A percentile compares a stretch with the other conserved stretches of the same genome.
Conservation (phyloP, 352 stramenopile species). For the Phytophthora sp. region DNA sequence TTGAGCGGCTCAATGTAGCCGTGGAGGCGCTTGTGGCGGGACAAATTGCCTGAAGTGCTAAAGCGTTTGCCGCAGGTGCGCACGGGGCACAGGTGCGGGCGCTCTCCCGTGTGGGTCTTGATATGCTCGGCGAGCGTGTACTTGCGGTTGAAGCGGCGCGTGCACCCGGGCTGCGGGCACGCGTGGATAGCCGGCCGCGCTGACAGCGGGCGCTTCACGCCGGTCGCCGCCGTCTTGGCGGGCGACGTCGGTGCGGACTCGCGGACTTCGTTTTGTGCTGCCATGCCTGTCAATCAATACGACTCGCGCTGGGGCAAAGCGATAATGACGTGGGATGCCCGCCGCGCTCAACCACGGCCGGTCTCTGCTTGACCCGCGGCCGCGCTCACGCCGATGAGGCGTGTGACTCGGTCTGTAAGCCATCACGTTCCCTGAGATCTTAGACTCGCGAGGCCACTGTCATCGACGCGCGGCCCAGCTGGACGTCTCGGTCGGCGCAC, state of each 20-base stretch:
- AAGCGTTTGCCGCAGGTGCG: slow-evolving; percentile 48
- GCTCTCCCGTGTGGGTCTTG: slow-evolving; percentile 73
- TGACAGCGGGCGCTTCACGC: slow-evolving; percentile 19
- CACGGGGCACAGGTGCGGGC: slow-evolving; percentile 37
- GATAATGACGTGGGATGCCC: slow-evolving; percentile 28
- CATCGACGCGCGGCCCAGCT: slow-evolving; percentile 12
- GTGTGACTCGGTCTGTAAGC: slow-evolving; percentile 34
- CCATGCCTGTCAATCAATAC: slow-evolving; percentile 11
- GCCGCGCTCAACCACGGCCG: not conserved
- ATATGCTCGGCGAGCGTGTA: slow-evolving; percentile 71
- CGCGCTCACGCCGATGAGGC: slow-evolving; percentile 19
- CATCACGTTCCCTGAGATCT: slow-evolving; percentile 41
- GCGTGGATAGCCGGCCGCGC: slow-evolving; percentile 26
- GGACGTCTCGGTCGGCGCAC: not conserved
- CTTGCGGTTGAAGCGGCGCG: slow-evolving; percentile 57
- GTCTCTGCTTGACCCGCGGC: not conserved
- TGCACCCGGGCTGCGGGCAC: slow-evolving; percentile 40
- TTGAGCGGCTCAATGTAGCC: slow-evolving; percentile 37
- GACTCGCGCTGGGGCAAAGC: slow-evolving; percentile 7
- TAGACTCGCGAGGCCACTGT: slow-evolving; percentile 14
- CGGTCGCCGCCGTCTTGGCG: not conserved
- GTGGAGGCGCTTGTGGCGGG: slow-evolving; percentile 45
- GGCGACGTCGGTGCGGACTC: not conserved
- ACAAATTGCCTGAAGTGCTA: slow-evolving; percentile 50
- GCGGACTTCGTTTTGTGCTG: slow-evolving; percentile 6